phyloP scores from a whole-genome alignment of 441 rosid species.

The Omphalea diandra region DNA sequence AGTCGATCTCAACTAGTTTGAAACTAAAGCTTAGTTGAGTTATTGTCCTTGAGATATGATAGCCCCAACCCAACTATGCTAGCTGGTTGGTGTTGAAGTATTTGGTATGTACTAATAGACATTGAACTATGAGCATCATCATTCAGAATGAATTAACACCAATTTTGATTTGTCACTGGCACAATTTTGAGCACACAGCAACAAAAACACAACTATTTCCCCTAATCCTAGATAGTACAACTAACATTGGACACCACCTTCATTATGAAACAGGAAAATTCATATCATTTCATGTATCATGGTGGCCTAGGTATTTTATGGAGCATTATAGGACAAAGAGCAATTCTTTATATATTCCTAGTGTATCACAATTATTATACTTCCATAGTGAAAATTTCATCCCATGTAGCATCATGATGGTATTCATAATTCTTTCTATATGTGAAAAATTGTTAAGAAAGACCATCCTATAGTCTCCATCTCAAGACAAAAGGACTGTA shows the following conservation, averaged over 20 bases:
- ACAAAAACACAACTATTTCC: not conserved
- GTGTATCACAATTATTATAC: not conserved
- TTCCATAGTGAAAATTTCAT: conserved; percentile 5
- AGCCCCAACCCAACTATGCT: not conserved
- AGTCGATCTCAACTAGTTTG: too few relatives aligned
- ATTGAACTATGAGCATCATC: not conserved
- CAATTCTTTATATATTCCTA: not conserved
- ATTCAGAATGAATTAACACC: not conserved
- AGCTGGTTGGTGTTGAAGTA: not conserved
- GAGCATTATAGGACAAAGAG: not conserved
- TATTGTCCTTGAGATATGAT: too few relatives aligned
- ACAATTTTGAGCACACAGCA: not conserved
- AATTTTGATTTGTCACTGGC: conserved; percentile 7
- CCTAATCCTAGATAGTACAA: not conserved
- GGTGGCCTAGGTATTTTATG: not conserved
- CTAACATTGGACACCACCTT: not conserved
- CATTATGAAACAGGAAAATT: conserved; percentile 6
- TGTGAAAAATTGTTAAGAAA: not conserved
- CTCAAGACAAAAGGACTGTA: not conserved
- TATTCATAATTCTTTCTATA: not conserved
- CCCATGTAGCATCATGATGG: not conserved
- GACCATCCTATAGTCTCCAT: not conserved
- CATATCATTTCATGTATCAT: not conserved
- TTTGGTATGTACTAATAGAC: not conserved
- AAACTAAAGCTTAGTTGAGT: too few relatives aligned